Evolutionary conservation across 768 basidiomycete genomes (phyloP).

Genomic region (Steccherinum ochraceum): DNA sequence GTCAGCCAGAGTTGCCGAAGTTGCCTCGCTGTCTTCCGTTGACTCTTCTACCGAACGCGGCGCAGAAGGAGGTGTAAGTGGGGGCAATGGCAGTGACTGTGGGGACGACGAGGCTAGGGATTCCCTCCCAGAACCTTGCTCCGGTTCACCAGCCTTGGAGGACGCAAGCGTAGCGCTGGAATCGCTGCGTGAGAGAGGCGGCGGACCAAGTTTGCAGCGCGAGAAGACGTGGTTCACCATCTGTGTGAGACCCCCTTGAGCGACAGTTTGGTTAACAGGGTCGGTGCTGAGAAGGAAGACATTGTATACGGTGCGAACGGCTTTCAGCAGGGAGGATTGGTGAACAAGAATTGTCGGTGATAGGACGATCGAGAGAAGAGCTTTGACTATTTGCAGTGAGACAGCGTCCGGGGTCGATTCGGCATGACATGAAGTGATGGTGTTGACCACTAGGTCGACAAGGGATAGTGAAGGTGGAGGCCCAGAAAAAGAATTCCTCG

Average conservation of each 20-base stretch:
- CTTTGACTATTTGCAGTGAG: conserved; percentile 95
- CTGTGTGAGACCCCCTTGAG: conserved; percentile 95
- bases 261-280: conserved; percentile 93
- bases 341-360: conserved; percentile 86
- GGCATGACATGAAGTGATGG: conserved; percentile 87
- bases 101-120: conserved; percentile 13
- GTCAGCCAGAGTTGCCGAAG: conserved; percentile 9
- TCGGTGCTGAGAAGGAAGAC: conserved; percentile 90
- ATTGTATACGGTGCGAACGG: conserved; percentile 97
- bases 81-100: conserved; percentile 4
- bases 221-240: conserved; percentile 97
- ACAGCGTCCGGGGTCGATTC: conserved; percentile 87
- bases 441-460: conserved; percentile 90
- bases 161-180: conserved; percentile 14
- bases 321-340: conserved; percentile 92
- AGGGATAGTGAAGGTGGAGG: conserved; percentile 36
- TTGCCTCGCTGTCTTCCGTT: conserved; percentile 7
- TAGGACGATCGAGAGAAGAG: conserved; percentile 81
- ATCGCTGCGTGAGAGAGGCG: conserved; percentile 12
- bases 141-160: conserved; percentile 3
- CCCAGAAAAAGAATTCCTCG: conserved; percentile 24
- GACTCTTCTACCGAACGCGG: conserved; percentile 1
- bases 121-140: conserved; percentile 7
- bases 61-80: conserved; percentile 8
- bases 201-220: conserved; percentile 47